Evolutionary conservation across 768 basidiomycete species (phyloP), one percentile per base, ranked within the genome.

Genomic region (Epithele typhae): DNA sequence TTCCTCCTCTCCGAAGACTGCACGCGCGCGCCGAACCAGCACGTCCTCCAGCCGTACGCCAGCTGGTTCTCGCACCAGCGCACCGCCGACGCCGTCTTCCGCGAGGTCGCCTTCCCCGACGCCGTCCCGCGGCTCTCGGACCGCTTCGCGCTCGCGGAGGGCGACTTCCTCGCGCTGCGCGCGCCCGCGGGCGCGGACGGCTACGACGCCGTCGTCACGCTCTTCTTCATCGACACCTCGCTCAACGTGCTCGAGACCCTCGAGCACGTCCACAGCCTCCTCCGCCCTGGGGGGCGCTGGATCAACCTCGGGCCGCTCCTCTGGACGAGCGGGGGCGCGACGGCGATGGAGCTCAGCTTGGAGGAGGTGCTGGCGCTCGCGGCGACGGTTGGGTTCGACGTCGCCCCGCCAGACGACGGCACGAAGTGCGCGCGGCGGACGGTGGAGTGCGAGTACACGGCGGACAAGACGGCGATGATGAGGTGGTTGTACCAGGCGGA

Each of bases 61-160:
- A 77, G 83, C 53, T 82, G 80, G 77, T 84, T 82, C 62, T 85
- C 84, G 15, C 84, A 87, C 58, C 81, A 84, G 54, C 71, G 75
- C 11, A 68, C 67, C 21, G 68, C 68, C 12, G 68, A 68, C 12
- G 60, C 71, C 10, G 59, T 81, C 2, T 80, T 84, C 57, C 77
- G 82, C 15, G 25, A 59, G 3, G 66, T 84, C 41, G 49, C 58
- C 0, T 82, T 86, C 54, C 85, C 85, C 0, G 84, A 87, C 57
- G 72, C 68, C 27, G 54, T 84, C 10, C 84, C 84, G 0, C 68
- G 75, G 3, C 65, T 75, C 27, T 61, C 63, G 5, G 49, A 64
- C 17, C 63, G 59, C 8, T 69, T 85, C 49, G 65, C 59, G 22
- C 68, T 84, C 9, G 51, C 70, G 0, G 79, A 82, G 53, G 65